Evolutionary conservation across 2,329 filamentous ascomycete genomes (phyloP).

Genomic region (Cladosporium sp.): DNA sequence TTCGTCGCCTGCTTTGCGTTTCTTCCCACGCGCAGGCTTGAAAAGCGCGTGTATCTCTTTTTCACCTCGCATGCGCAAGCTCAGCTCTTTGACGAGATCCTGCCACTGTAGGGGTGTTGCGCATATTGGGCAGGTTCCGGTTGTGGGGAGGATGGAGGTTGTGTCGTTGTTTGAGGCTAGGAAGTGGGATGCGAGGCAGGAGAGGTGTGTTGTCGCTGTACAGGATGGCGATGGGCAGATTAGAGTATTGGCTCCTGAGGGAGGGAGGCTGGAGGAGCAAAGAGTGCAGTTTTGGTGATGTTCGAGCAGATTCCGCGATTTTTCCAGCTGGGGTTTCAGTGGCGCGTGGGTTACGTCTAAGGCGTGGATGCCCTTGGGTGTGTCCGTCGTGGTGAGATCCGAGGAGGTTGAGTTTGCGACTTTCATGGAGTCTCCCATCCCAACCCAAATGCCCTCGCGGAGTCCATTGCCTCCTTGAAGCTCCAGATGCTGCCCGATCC

Average conservation of each 20-base stretch:
- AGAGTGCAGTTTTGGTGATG: slow-evolving; percentile 34
- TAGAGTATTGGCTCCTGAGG: slow-evolving; percentile 39
- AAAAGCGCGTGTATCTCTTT: slow-evolving; percentile 67
- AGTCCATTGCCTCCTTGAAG: slow-evolving; percentile 7
- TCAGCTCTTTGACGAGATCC: slow-evolving; percentile 78
- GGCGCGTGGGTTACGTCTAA: slow-evolving; percentile 52
- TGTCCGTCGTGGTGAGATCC: slow-evolving; percentile 14
- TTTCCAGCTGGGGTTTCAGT: slow-evolving; percentile 48
- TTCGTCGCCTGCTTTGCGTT: neutral
- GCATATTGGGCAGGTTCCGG: slow-evolving; percentile 69
- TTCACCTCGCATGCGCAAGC: slow-evolving; percentile 62
- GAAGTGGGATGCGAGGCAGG: slow-evolving; percentile 52
- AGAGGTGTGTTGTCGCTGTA: slow-evolving; percentile 47
- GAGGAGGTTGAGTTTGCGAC: neutral
- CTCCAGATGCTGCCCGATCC: slow-evolving; percentile 48
- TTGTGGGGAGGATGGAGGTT: slow-evolving; percentile 56
- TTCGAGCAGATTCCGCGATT: slow-evolving; percentile 24
- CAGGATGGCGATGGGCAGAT: slow-evolving; percentile 51
- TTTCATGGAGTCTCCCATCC: neutral
- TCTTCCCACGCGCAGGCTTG: slow-evolving; percentile 41
- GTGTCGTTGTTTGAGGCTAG: slow-evolving; percentile 25
- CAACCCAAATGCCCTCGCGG: slow-evolving; percentile 38
- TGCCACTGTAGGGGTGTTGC: slow-evolving; percentile 60
- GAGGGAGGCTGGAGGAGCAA: slow-evolving; percentile 40
- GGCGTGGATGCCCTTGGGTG: slow-evolving; percentile 34